Evolutionary conservation across 441 rosid species (phyloP), one percentile per base, ranked within the genome.

Genomic region (Dalechampia spathulata): DNA sequence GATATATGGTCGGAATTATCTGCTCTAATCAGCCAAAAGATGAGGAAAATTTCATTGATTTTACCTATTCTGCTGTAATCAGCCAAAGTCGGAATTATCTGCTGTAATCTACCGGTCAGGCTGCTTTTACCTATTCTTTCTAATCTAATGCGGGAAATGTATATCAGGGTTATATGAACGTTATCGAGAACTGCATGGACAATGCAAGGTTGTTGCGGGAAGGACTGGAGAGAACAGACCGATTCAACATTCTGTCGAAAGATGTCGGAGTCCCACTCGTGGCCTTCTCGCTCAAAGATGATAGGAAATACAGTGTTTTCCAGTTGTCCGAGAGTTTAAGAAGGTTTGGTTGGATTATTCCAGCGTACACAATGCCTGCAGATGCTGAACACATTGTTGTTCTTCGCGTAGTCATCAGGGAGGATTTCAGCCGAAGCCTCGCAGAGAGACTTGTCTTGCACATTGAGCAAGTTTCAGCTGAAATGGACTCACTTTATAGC

Each of bases 351-450:
- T 86, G 95, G 95, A 83, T 83, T 39, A 55, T 86, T 50, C 97
- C 92, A 0, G 96, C 94, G 19, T 83, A 83, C 63, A 83, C 91
- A 1, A 85, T 88, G 94, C 88, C 96, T 1, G 70, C 87, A 1
- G 71, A 85, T 38, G 92, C 86, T 1, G 58, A 84, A 27, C 85
- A 82, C 62, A 17, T 89, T 0, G 81, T 87, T 0, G 88, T 89
- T 26, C 90, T 89, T 4, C 67, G 95, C 1, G 85, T 78, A 34
- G 92, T 86, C 49, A 61, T 84, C 9, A 60, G 90, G 60, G 95
- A 89, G 75, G 95, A 89, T 55, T 86, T 89, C 67, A 73, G 75
- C 65, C 62, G 80, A 17, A 48, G 80, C 42, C 60, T 89, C 28
- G 90, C 78, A 0, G 86, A 82, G 55, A 76, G 86, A 62, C 88